phyloP scores from a whole-genome alignment of 2,329 filamentous ascomycete species.

The Stagonosporopsis chrysanthemi region DNA sequence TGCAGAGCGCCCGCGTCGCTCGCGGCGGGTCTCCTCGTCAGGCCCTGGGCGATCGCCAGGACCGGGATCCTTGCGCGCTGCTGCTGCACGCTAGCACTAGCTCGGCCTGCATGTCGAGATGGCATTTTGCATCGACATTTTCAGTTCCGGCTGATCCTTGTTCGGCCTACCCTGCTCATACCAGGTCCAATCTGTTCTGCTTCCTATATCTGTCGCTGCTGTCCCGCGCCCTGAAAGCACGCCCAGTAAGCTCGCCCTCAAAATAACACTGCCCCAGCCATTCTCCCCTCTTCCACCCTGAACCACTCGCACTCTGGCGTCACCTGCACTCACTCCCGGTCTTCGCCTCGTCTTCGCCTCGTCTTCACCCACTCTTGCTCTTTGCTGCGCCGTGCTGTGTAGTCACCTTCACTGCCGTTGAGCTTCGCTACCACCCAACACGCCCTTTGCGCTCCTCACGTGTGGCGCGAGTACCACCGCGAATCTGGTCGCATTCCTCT shows the following conservation, averaged over 20 bases:
- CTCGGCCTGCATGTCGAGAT: constrained; percentile 23
- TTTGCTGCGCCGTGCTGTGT: background rate
- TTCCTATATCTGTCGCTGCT: constrained; percentile 20
- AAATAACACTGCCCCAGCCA: constrained; percentile 1
- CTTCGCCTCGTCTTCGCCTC: background rate
- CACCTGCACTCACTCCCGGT: background rate
- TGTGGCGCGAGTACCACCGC: constrained; percentile 25
- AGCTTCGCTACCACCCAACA: constrained; percentile 4
- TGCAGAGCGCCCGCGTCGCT: constrained; percentile 15
- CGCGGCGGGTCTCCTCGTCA: constrained; percentile 20
- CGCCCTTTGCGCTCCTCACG: constrained; percentile 27
- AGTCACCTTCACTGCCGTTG: background rate
- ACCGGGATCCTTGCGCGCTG: constrained; percentile 15
- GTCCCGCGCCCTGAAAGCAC: constrained; percentile 12
- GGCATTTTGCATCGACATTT: constrained; percentile 25
- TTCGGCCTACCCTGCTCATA: constrained; percentile 10
- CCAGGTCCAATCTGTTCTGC: constrained; percentile 21
- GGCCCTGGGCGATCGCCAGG: constrained; percentile 21
- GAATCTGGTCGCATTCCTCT: constrained; percentile 36
- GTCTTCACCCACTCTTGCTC: background rate
- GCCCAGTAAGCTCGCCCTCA: constrained; percentile 16
- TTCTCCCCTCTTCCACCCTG: background rate
- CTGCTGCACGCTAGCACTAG: constrained; percentile 16
- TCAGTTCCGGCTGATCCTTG: constrained; percentile 22
- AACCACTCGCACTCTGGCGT: constrained; percentile 1